Conservation (phyloP, 352 stramenopile genomes). For the Blastocystis sp. region DNA sequence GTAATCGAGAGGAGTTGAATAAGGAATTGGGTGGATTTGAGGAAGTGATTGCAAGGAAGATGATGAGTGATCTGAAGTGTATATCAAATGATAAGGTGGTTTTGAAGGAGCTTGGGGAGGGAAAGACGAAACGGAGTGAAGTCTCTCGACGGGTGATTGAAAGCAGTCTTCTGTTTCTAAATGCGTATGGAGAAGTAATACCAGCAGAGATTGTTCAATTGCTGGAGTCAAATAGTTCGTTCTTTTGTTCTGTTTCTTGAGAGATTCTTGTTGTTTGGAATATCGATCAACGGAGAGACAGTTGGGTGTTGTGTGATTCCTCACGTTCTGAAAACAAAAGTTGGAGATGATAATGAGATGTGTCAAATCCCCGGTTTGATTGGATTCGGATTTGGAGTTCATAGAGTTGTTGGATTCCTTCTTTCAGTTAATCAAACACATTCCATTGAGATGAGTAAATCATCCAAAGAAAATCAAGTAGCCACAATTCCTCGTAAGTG, state of each 20-base stretch:
- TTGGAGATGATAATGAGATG: too few relatives aligned
- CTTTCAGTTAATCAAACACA: too few relatives aligned
- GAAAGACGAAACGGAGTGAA: neutral
- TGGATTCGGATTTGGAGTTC: too few relatives aligned
- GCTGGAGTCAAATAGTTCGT: neutral
- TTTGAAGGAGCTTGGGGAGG: neutral
- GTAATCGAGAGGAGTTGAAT: neutral
- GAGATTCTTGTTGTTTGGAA: neutral
- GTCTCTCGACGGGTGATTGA: neutral
- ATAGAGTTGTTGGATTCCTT: too few relatives aligned
- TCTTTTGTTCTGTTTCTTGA: constrained; percentile 24
- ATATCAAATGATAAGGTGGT: neutral
- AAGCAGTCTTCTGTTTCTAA: constrained; percentile 33
- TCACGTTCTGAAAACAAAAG: too few relatives aligned
- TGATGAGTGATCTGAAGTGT: constrained; percentile 7
- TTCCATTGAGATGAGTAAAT: too few relatives aligned
- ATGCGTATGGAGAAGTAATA: constrained; percentile 31
- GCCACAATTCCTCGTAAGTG: too few relatives aligned
- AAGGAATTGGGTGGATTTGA: constrained; percentile 38
- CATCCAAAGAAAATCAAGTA: too few relatives aligned
- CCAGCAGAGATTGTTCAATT: neutral
- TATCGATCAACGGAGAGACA: too few relatives aligned
- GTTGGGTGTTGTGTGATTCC: neutral
- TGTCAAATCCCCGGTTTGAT: too few relatives aligned
- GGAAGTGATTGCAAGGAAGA: constrained; percentile 28